A percentile compares a stretch with the other conserved stretches of the same genome.
Evolutionary conservation across 805 yeast species (phyloP).

Genomic region (Kuraishia floccosa): DNA sequence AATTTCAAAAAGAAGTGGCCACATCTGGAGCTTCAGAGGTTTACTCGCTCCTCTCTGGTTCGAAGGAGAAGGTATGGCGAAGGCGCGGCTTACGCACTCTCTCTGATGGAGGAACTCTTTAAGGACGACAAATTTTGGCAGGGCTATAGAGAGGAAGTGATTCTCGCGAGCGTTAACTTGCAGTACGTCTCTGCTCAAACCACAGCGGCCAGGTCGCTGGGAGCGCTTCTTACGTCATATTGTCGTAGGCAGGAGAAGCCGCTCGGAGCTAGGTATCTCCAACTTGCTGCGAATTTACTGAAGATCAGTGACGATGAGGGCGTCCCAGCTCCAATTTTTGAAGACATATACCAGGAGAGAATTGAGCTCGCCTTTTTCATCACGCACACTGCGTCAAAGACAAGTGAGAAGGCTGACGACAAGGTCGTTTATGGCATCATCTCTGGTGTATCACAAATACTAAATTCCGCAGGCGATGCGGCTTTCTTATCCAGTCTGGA

Average conservation of each 20-base stretch:
- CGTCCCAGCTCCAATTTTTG: conserved; percentile 31
- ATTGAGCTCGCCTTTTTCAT: conserved; percentile 55
- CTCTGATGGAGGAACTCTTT: conserved; percentile 52
- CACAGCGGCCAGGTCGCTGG: conserved; percentile 63
- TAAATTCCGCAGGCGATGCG: conserved; percentile 21
- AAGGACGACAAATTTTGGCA: conserved; percentile 30
- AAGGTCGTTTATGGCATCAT: conserved; percentile 28
- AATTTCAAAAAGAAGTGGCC: conserved; percentile 40
- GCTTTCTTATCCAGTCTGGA: conserved; percentile 22
- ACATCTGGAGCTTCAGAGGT: conserved; percentile 32
- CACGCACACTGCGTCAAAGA: conserved; percentile 21
- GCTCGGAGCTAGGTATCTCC: conserved; percentile 25
- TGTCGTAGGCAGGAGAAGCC: conserved; percentile 38
- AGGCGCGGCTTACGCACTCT: conserved; percentile 44
- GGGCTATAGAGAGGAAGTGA: conserved; percentile 36
- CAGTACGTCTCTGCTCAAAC: conserved; percentile 60
- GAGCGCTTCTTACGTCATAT: conserved; percentile 62
- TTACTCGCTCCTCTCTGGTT: conserved; percentile 33
- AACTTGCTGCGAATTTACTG: conserved; percentile 36
- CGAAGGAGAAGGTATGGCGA: conserved; percentile 38
- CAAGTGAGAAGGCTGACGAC: conserved; percentile 18
- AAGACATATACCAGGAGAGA: conserved; percentile 46
- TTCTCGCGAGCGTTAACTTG: conserved; percentile 47
- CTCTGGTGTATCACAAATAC: conserved; percentile 28
- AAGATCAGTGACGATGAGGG: conserved; percentile 40